A percentile compares a stretch with the other conserved stretches of the same genome.
phyloP scores from a whole-genome alignment of 2,329 filamentous ascomycete species.

The Calonectria hongkongensis region DNA sequence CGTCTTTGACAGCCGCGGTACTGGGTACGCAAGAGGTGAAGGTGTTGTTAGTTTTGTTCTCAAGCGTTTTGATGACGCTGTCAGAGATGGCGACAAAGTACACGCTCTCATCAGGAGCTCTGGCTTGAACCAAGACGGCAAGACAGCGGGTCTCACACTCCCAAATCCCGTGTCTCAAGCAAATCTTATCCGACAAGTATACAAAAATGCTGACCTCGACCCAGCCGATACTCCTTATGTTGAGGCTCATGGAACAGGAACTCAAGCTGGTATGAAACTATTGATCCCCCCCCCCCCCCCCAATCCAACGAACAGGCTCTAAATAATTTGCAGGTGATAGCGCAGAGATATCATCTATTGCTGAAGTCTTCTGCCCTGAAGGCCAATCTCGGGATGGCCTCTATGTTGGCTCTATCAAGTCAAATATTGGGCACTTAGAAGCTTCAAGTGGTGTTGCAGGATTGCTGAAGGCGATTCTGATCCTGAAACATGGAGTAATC shows the following conservation, averaged over 20 bases:
- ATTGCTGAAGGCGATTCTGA: constrained; percentile 40
- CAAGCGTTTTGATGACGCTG: constrained; percentile 65
- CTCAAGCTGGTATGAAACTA: constrained; percentile 33
- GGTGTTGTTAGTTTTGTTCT: constrained; percentile 60
- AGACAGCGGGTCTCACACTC: constrained; percentile 60
- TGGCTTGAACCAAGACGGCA: constrained; percentile 40
- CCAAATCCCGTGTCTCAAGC: constrained; percentile 60
- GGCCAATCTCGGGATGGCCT: constrained; percentile 19
- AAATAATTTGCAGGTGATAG: constrained; percentile 37
- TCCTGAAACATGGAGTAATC: constrained; percentile 41
- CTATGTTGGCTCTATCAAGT: constrained; percentile 44
- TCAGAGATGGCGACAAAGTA: constrained; percentile 62
- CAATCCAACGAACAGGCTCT: neutral
- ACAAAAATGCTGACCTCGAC: constrained; percentile 51
- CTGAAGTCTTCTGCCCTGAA: constrained; percentile 40
- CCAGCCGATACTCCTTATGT: constrained; percentile 50
- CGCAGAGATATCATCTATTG: constrained; percentile 43
- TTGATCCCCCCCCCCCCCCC: neutral
- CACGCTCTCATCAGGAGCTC: constrained; percentile 59
- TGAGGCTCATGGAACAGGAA: constrained; percentile 52
- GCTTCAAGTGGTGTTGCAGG: constrained; percentile 43
- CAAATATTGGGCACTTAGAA: constrained; percentile 43
- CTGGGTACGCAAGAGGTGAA: constrained; percentile 68
- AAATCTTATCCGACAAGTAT: constrained; percentile 56
- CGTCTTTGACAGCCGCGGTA: constrained; percentile 49